Evolutionary conservation across 257 asterid species (phyloP), one percentile per base, ranked within the genome.

Genomic region (Scutellaria galericulata): DNA sequence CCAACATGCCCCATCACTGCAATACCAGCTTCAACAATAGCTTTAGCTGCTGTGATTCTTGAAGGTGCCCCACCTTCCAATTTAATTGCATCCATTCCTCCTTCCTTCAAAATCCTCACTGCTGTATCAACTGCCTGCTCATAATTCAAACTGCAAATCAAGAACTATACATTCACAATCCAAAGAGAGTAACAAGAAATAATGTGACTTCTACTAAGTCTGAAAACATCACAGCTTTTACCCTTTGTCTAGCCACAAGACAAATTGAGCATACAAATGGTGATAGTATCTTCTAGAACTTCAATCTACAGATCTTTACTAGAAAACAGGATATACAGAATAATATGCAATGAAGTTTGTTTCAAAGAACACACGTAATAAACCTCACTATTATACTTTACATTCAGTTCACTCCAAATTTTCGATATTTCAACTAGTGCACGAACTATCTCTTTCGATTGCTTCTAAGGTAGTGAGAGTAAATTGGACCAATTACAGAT

Each of bases 1-100:
- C 99, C 99, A 2, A 91, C 97, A 48, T 94, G 99, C 66, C 97
- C 97, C 56, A 94, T 91, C 45, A 94, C 99, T 6, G 99, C 97
- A 82, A 94, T 89, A 68, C 99, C 99, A 7, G 99, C 96, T 66
- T 89, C 96, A 15, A 94, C 99, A 24, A 94, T 94, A 72, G 97
- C 91, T 84, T 89, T 94, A 63, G 97, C 97, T 20, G 99, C 99
- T 5, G 97, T 82, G 37, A 94, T 91, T 80, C 99, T 86, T 55
- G 99, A 94, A 60, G 97, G 97, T 10, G 99, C 88, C 37, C 99
- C 99, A 7, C 95, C 96, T 86, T 94, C 99, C 77, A 91, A 70
- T 82, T 94, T 94, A 56, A 94, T 88, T 7, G 99, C 96, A 56
- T 94, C 99, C 97, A 94, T 94, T 52, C 91, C 95, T 73, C 99